Base-by-base conservation (phyloP, 805 yeast species). In the Soucietia sequanensis region DNA sequence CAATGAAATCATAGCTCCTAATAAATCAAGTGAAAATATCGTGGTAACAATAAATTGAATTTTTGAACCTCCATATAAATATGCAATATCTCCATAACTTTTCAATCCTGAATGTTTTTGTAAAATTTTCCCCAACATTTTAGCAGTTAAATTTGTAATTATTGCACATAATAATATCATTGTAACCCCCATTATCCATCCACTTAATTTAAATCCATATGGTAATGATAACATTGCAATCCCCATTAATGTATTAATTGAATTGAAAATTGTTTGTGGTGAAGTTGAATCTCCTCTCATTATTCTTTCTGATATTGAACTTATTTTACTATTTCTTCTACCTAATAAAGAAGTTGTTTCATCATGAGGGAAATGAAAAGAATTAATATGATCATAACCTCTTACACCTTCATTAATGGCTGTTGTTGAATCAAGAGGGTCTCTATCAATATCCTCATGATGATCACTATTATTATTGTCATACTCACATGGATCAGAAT, bases 161-260 rank as follows among this genome's bases (percentile, higher is more conserved):
- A 70, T 31, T 0, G 81, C 80, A 37, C 78, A 70, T 1, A 56
- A 37, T 0, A 65, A 30, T 14, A 81, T 47, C 6, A 72, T 46
- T 1, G 68, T 15, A 0, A 69, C 36, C 0, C 86, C 86, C 7
- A 62, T 37, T 2, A 78, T 46, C 82, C 88, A 78, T 3, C 95
- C 95, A 1, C 89, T 70, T 29, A 79, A 68, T 43, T 68, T 72
- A 36, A 85, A 58, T 2, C 84, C 95, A 41, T 80, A 64, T 0
- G 95, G 90, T 31, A 85, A 63, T 0, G 93, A 81, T 28, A 85
- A 65, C 32, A 85, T 67, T 2, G 91, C 93, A 24, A 85, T 75
- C 0, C 95, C 95, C 43, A 85, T 78, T 19, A 85, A 60, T 0
- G 84, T 84, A 52, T 85, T 85, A 31, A 84, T 74, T 10, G 83